These are phyloP conservation scores for Luffa acutangula DNA, from an alignment of 306 rosid species.

Conservation along the genomic window DNA sequence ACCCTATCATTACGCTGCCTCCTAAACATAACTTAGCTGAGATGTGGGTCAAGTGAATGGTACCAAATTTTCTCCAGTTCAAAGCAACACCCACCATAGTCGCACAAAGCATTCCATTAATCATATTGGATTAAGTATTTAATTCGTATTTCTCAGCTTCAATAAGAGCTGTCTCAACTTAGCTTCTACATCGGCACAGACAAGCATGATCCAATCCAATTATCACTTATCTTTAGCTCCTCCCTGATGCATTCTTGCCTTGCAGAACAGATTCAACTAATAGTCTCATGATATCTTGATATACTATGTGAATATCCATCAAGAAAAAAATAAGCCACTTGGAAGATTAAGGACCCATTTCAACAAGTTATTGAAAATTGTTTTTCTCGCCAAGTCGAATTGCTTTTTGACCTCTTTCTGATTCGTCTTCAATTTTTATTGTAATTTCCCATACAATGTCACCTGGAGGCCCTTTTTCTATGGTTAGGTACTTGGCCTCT, in stretches of 20 bases:
- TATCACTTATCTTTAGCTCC: conserved; percentile 58
- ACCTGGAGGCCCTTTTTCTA: too few relatives aligned
- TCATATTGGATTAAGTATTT: conserved; percentile 61
- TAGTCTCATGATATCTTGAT: conserved; percentile 82
- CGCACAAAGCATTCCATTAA: not conserved
- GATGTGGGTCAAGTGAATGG: not conserved
- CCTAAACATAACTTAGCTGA: not conserved
- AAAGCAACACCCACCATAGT: not conserved
- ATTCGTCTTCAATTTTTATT: conserved; percentile 65
- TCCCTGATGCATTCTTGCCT: conserved; percentile 56
- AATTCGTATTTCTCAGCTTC: conserved; percentile 57
- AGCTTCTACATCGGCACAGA: conserved; percentile 61
- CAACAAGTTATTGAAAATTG: too few relatives aligned
- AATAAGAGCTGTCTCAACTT: conserved; percentile 60
- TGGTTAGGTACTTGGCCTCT: too few relatives aligned
- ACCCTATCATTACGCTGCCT: not conserved
- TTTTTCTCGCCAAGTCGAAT: too few relatives aligned
- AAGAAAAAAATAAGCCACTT: conserved; percentile 33
- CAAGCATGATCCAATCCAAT: conserved; percentile 72
- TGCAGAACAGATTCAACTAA: conserved; percentile 75
- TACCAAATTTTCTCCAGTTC: not conserved
- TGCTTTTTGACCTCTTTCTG: conserved; percentile 54
- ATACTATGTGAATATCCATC: conserved; percentile 61
- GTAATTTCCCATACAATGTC: conserved; percentile 21
- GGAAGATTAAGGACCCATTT: conserved; percentile 69